Evolutionary conservation across 73 alveolate species (phyloP).

Genomic region (Paramecium primaurelia): DNA sequence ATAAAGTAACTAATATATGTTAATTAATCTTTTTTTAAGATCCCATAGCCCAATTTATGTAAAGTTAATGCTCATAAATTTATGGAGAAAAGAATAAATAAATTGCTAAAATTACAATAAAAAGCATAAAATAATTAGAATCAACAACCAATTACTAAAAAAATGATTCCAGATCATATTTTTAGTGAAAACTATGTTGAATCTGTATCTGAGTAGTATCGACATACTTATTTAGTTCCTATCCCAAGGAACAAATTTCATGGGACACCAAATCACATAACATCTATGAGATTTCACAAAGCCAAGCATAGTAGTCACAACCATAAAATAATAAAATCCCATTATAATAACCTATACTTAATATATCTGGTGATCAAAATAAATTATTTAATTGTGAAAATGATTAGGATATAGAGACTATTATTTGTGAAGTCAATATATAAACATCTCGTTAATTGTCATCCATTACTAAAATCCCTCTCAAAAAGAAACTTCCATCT

Average conservation of each 20-base stretch:
- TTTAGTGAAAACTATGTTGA: conserved; percentile 49
- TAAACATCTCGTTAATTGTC: not conserved
- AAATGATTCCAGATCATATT: conserved; percentile 28
- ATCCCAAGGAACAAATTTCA: conserved; percentile 24
- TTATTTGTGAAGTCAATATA: not conserved
- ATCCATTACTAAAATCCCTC: not conserved
- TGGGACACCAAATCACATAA: conserved; percentile 31
- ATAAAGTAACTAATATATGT: not conserved
- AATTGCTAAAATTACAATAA: not conserved
- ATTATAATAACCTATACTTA: not conserved
- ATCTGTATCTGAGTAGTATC: conserved; percentile 25
- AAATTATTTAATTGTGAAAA: not conserved
- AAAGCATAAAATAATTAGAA: conserved; percentile 12
- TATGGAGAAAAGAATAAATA: conserved; percentile 31
- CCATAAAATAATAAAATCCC: not conserved
- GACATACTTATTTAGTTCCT: conserved; percentile 9
- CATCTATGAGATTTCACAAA: not conserved
- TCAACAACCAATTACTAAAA: conserved; percentile 18
- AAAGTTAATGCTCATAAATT: not conserved
- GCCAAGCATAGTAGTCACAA: not conserved
- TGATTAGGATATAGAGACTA: not conserved
- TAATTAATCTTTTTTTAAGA: not conserved
- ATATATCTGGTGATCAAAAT: conserved; percentile 10
- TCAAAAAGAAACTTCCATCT: not conserved
- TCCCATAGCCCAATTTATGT: conserved; percentile 1